Percentiles rank a stretch among this genome's conserved stretches.
These are phyloP conservation scores for Yamadazyma atlantica DNA, from an alignment of 1,139 yeast species.

Conservation along the genomic window DNA sequence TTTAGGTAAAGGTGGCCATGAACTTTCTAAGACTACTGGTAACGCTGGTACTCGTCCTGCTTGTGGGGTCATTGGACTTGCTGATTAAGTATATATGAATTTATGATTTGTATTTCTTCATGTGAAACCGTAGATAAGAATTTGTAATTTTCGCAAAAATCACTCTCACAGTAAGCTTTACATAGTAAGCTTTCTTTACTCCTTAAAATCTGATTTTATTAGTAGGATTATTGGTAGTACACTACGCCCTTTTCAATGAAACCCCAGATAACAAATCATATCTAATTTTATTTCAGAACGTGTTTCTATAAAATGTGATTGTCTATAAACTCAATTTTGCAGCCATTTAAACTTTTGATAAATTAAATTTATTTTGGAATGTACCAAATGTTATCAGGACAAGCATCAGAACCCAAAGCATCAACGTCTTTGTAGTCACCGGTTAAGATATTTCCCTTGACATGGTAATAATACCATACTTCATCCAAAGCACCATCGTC, in stretches of 20 bases:
- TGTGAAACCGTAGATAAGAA: not conserved
- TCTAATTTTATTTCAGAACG: too few relatives aligned
- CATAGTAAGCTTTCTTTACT: too few relatives aligned
- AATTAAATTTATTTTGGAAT: constrained; percentile 29
- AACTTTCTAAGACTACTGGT: constrained; percentile 95
- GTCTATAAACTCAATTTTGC: too few relatives aligned
- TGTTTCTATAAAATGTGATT: too few relatives aligned
- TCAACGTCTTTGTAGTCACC: constrained; percentile 35
- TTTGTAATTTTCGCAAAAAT: not conserved
- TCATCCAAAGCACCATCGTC: constrained; percentile 33
- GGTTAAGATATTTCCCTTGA: constrained; percentile 36
- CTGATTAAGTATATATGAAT: constrained; percentile 28
- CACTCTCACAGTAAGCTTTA: not conserved
- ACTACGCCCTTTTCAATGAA: too few relatives aligned
- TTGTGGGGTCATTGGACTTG: constrained; percentile 95
- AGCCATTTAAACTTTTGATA: too few relatives aligned
- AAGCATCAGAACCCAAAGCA: constrained; percentile 22
- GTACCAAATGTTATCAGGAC: constrained; percentile 34
- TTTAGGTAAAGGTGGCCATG: constrained; percentile 93
- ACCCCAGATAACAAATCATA: too few relatives aligned
- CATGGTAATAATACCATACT: constrained; percentile 39
- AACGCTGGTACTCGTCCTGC: constrained; percentile 99
- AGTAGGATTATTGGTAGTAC: too few relatives aligned
- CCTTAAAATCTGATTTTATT: too few relatives aligned
- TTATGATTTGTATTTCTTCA: not conserved